phyloP scores from a whole-genome alignment of 176 grass and related monocot genomes.

The Oryza officinalis region DNA sequence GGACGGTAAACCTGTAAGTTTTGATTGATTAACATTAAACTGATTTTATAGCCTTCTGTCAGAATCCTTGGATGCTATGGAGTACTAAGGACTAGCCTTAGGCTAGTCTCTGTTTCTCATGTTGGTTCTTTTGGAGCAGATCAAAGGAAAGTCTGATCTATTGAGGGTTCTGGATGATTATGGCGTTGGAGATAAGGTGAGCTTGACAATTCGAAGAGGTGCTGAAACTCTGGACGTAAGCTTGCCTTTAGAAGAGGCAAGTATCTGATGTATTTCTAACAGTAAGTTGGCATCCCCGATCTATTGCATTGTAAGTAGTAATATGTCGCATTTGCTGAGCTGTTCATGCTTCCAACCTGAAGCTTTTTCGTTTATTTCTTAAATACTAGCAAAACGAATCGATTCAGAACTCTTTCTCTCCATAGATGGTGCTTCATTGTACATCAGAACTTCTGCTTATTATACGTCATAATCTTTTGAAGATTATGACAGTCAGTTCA shows the following conservation, averaged over 20 bases:
- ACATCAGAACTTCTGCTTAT: background rate
- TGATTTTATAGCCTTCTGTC: background rate
- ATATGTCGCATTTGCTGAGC: background rate
- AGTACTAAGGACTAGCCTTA: background rate
- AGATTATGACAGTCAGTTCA: background rate
- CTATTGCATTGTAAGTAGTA: background rate
- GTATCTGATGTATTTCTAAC: constrained; percentile 32
- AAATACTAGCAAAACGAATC: background rate
- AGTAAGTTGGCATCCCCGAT: background rate
- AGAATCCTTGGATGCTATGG: background rate
- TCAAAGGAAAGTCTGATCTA: constrained; percentile 79
- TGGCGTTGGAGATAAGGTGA: constrained; percentile 60
- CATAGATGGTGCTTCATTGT: background rate
- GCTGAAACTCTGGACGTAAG: constrained; percentile 49
- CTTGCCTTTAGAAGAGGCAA: constrained; percentile 69
- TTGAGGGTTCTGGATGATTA: constrained; percentile 82
- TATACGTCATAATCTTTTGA: background rate
- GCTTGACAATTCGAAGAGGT: constrained; percentile 67
- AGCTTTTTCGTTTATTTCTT: background rate
- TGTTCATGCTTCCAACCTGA: background rate
- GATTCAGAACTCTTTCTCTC: background rate
- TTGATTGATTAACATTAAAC: background rate
- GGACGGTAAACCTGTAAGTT: constrained; percentile 80
- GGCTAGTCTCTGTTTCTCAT: background rate
- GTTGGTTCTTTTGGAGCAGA: constrained; percentile 33